Evolutionary conservation across 2,329 filamentous ascomycete species (phyloP).

Genomic region (Cercospora zeae-maydis): DNA sequence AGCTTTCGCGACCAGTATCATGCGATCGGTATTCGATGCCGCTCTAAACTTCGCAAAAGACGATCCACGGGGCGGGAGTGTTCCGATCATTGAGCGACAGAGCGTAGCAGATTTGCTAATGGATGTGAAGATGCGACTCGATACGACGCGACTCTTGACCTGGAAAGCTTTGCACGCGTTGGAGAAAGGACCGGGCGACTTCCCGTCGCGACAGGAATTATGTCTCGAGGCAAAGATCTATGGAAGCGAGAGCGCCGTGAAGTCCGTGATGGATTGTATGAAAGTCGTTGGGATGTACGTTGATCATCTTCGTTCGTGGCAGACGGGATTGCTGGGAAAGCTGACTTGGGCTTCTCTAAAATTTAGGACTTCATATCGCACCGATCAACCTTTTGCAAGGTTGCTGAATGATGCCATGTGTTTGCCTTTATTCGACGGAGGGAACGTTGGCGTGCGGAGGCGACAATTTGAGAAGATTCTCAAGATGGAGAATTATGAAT

Average conservation of each 20-base stretch:
- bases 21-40: slow-evolving; percentile 53
- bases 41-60: slow-evolving; percentile 50
- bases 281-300: slow-evolving; percentile 51
- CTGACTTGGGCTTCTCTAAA: slow-evolving; percentile 26
- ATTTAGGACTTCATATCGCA: slow-evolving; percentile 40
- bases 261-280: slow-evolving; percentile 50
- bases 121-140: slow-evolving; percentile 51
- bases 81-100: slow-evolving; percentile 49
- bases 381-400: slow-evolving; percentile 43
- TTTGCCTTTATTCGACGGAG: slow-evolving; percentile 53
- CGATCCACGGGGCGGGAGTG: slow-evolving; percentile 46
- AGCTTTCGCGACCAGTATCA: slow-evolving; percentile 54
- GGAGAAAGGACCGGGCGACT: slow-evolving; percentile 43
- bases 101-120: slow-evolving; percentile 52
- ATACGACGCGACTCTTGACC: slow-evolving; percentile 49
- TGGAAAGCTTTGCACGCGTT: slow-evolving; percentile 52
- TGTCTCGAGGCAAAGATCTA: slow-evolving; percentile 52
- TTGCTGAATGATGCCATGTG: slow-evolving; percentile 47
- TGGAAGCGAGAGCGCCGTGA: slow-evolving; percentile 50
- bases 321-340: too few relatives aligned
- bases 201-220: slow-evolving; percentile 44
- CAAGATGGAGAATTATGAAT: slow-evolving; percentile 43
- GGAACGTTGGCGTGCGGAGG: slow-evolving; percentile 53
- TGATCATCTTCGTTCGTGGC: neutral
- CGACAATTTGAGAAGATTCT: slow-evolving; percentile 49